A percentile compares a stretch with the other conserved stretches of the same genome.
Conservation (phyloP, 257 asterid species). For the Solanum tarapatanum region DNA sequence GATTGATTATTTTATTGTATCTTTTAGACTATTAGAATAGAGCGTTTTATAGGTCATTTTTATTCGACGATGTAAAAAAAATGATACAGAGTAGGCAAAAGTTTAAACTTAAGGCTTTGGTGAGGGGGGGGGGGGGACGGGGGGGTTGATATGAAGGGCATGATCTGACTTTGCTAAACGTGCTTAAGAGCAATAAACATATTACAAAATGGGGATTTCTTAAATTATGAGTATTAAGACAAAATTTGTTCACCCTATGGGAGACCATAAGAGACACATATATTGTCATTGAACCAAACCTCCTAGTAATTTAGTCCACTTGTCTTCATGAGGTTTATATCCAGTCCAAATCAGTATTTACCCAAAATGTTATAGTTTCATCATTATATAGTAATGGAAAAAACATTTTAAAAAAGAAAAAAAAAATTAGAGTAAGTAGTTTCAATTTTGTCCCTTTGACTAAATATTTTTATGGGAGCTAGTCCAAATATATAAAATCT, state of each 20-base stretch:
- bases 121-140: fast-evolving
- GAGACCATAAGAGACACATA: conserved; percentile 17
- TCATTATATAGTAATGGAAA: not conserved
- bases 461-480: not conserved
- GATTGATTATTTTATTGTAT: not conserved
- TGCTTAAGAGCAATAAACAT: not conserved
- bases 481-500: too few species aligned
- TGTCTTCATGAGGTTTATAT: not conserved
- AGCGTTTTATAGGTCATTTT: not conserved
- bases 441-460: not conserved
- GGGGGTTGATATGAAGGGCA: not conserved
- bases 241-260: conserved; percentile 7
- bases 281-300: not conserved
- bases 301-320: not conserved
- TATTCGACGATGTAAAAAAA: not conserved
- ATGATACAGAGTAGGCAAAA: not conserved
- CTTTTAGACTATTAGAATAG: not conserved
- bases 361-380: not conserved
- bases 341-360: not conserved
- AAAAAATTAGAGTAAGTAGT: too few species aligned
- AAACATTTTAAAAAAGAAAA: not conserved
- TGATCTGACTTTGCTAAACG: conserved; percentile 18
- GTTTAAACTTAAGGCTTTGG: not conserved
- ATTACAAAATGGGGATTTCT: not conserved
- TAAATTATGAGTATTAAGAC: not conserved